Conservation (phyloP, 495 filamentous ascomycete species). For the Neurospora hispaniola region DNA sequence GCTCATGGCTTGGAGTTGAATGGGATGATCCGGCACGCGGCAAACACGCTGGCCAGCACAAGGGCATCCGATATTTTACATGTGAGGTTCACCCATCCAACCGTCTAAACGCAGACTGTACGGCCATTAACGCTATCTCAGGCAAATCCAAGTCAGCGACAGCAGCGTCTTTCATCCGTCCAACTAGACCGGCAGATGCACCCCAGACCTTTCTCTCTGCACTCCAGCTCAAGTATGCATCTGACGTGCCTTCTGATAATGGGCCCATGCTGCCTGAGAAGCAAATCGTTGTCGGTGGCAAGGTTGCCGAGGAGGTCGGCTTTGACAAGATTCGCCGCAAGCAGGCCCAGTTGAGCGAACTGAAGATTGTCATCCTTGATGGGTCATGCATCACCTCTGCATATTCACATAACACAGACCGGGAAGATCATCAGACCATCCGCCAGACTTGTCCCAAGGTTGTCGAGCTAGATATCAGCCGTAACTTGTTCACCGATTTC, state of each 20-base stretch:
- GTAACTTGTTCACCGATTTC: conserved; percentile 66
- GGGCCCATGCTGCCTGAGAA: conserved; percentile 11
- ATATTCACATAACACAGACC: conserved; percentile 22
- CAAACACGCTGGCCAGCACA: conserved; percentile 80
- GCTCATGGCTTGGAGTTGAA: conserved; percentile 88
- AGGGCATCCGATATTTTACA: conserved; percentile 69
- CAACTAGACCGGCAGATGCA: conserved; percentile 56
- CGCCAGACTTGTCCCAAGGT: conserved; percentile 50
- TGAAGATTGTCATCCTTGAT: conserved; percentile 76
- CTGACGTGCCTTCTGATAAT: conserved; percentile 30
- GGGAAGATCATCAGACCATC: conserved; percentile 22
- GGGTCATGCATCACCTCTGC: conserved; percentile 48
- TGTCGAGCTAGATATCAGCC: conserved; percentile 73
- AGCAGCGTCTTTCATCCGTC: conserved; percentile 78
- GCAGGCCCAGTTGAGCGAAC: conserved; percentile 63
- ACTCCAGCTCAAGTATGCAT: conserved; percentile 71
- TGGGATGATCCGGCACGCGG: conserved; percentile 84
- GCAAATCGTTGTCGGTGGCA: conserved; percentile 63
- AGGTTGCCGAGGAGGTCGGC: conserved; percentile 88
- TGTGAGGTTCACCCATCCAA: conserved; percentile 41
- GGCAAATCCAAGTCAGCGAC: conserved; percentile 55
- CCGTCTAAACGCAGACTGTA: not conserved
- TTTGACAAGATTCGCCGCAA: conserved; percentile 85
- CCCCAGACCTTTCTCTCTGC: conserved; percentile 68
- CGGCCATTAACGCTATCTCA: conserved; percentile 16